These are phyloP conservation scores for Serpula lacrymans DNA, from an alignment of 768 basidiomycete genomes.

Conservation along the genomic window DNA sequence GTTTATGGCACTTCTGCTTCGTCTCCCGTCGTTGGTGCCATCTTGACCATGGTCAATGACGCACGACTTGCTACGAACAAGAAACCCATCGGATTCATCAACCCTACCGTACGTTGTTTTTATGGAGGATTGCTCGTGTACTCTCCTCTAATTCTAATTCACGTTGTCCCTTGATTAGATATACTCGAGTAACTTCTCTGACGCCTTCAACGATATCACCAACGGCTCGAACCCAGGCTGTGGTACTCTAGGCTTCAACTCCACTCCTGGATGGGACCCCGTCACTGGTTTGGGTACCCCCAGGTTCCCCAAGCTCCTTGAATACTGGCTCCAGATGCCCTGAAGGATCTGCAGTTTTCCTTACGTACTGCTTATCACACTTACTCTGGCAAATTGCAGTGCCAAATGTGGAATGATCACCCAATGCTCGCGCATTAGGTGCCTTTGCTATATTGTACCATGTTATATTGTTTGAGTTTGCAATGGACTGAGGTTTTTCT, in stretches of 20 bases:
- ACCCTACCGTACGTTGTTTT: slow-evolving; percentile 22
- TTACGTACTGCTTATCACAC: neutral
- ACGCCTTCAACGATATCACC: slow-evolving; percentile 20
- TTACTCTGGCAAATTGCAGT: neutral
- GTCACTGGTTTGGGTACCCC: slow-evolving; percentile 15
- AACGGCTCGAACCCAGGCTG: slow-evolving; percentile 45
- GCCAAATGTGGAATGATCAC: neutral
- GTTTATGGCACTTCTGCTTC: slow-evolving; percentile 27
- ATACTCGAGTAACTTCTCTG: slow-evolving; percentile 11
- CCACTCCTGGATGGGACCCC: slow-evolving; percentile 25
- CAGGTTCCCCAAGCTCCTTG: slow-evolving; percentile 24
- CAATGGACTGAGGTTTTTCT: too few species aligned
- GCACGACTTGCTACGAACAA: slow-evolving; percentile 27
- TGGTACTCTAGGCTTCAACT: slow-evolving; percentile 43
- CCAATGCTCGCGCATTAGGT: neutral
- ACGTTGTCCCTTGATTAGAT: slow-evolving; percentile 14
- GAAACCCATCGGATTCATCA: slow-evolving; percentile 28
- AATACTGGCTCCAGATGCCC: slow-evolving; percentile 27
- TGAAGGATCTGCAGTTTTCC: slow-evolving; percentile 9
- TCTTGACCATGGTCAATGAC: slow-evolving; percentile 29
- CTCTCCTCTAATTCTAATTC: neutral
- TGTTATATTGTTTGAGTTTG: too few species aligned
- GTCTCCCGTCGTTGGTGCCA: slow-evolving; percentile 24
- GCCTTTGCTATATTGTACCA: too few species aligned
- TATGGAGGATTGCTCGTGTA: neutral